phyloP scores from a whole-genome alignment of 2,329 filamentous ascomycete genomes.

The Ascochyta lentis region DNA sequence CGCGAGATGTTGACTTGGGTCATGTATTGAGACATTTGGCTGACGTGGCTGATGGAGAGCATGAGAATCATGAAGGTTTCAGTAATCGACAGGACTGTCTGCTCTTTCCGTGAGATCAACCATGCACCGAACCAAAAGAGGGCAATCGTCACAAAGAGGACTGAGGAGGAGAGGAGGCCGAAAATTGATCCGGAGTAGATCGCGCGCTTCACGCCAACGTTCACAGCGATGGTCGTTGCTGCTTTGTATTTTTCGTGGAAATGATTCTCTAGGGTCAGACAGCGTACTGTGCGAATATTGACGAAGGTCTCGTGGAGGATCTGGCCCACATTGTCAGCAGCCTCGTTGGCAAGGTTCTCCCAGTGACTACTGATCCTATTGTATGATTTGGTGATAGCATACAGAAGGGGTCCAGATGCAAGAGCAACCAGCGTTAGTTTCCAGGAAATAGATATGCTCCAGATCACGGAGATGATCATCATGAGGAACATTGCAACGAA shows the following conservation, averaged over 20 bases:
- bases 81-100: conserved; percentile 66
- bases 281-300: conserved; percentile 79
- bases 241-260: conserved; percentile 70
- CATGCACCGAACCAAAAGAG: conserved; percentile 83
- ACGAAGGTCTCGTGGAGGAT: conserved; percentile 77
- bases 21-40: conserved; percentile 73
- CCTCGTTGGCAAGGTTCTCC: conserved; percentile 72
- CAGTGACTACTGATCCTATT: conserved; percentile 71
- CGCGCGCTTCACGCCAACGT: conserved; percentile 70
- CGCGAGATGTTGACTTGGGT: conserved; percentile 80
- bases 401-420: conserved; percentile 70
- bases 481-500: conserved; percentile 72
- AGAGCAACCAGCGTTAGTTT: conserved; percentile 80
- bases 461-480: conserved; percentile 71
- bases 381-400: conserved; percentile 70
- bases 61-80: conserved; percentile 82
- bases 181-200: conserved; percentile 73
- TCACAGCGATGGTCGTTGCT: conserved; percentile 61
- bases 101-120: conserved; percentile 62
- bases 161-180: conserved; percentile 76
- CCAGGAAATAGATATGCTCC: conserved; percentile 79
- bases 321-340: conserved; percentile 64
- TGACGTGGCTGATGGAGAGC: conserved; percentile 79
- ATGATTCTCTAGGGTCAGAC: conserved; percentile 74
- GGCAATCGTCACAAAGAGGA: conserved; percentile 75